Evolutionary conservation across 768 basidiomycete genomes (phyloP).

Genomic region (Boletus tomentosulus): DNA sequence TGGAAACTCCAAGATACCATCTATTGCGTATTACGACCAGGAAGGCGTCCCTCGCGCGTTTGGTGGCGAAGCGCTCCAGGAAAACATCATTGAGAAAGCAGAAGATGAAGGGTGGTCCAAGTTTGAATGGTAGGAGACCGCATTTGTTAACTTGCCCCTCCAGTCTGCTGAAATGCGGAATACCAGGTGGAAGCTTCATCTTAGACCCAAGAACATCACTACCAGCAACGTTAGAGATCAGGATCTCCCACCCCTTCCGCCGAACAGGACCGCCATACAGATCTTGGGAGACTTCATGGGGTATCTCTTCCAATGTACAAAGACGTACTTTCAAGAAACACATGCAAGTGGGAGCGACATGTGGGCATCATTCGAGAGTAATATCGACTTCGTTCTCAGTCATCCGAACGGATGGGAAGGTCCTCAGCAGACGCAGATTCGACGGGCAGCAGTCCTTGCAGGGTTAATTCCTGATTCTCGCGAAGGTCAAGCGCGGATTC

Average conservation of each 20-base stretch:
- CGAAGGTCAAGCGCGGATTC: constrained; percentile 35
- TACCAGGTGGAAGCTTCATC: constrained; percentile 35
- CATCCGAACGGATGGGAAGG: constrained; percentile 50
- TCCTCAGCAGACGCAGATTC: constrained; percentile 40
- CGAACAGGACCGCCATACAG: constrained; percentile 38
- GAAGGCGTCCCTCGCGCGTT: constrained; percentile 38
- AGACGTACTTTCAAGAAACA: constrained; percentile 42
- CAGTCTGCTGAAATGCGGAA: constrained; percentile 4
- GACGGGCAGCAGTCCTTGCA: constrained; percentile 41
- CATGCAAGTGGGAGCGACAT: constrained; percentile 39
- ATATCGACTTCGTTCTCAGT: constrained; percentile 44
- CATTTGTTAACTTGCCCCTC: neutral
- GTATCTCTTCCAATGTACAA: constrained; percentile 43
- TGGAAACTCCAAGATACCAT: constrained; percentile 48
- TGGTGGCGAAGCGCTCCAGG: constrained; percentile 43
- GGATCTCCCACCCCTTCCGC: constrained; percentile 42
- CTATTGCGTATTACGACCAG: constrained; percentile 44
- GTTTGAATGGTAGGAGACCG: constrained; percentile 27
- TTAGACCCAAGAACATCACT: constrained; percentile 25
- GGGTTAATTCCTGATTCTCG: constrained; percentile 36
- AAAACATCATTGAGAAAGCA: constrained; percentile 36
- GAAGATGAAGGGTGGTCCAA: constrained; percentile 34
- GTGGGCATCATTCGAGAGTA: constrained; percentile 39
- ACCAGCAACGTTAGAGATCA: constrained; percentile 24
- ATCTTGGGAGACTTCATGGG: constrained; percentile 47